Percentiles rank a stretch among this genome's conserved stretches.
phyloP scores from a whole-genome alignment of 1,284 basidiomycete genomes.

The Spongiforma sp. region DNA sequence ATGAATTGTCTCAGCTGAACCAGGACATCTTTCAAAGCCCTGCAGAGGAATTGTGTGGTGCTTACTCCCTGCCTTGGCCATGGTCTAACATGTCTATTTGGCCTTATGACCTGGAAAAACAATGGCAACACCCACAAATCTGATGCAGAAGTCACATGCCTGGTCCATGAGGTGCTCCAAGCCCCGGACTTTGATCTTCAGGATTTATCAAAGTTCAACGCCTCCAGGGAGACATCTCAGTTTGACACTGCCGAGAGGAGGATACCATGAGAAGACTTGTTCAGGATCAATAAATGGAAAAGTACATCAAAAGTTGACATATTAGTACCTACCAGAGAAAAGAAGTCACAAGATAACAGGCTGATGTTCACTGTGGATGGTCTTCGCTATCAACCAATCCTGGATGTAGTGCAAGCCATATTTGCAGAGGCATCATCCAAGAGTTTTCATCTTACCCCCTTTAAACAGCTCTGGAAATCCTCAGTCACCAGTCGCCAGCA shows the following conservation, averaged over 20 bases:
- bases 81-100: conserved; percentile 27
- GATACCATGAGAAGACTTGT: too few relatives aligned
- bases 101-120: conserved; percentile 28
- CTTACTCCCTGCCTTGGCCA: too few relatives aligned
- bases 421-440: not conserved
- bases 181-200: conserved; percentile 15
- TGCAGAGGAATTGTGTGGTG: too few relatives aligned
- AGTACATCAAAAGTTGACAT: conserved; percentile 10
- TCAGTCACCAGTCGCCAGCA: not conserved
- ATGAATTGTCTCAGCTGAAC: too few relatives aligned
- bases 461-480: conserved; percentile 5
- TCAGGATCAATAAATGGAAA: too few relatives aligned
- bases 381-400: conserved; percentile 2
- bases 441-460: conserved; percentile 7
- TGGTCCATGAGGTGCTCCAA: conserved; percentile 3
- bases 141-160: conserved; percentile 11
- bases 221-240: not conserved
- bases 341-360: conserved; percentile 4
- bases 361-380: conserved; percentile 2
- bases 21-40: too few relatives aligned
- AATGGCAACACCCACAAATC: conserved; percentile 24
- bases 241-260: not conserved
- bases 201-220: conserved; percentile 7
- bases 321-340: conserved; percentile 9
- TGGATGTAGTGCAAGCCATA: not conserved